phyloP scores from a whole-genome alignment of 208 protist genomes.

The Trypanosoma vivax region DNA sequence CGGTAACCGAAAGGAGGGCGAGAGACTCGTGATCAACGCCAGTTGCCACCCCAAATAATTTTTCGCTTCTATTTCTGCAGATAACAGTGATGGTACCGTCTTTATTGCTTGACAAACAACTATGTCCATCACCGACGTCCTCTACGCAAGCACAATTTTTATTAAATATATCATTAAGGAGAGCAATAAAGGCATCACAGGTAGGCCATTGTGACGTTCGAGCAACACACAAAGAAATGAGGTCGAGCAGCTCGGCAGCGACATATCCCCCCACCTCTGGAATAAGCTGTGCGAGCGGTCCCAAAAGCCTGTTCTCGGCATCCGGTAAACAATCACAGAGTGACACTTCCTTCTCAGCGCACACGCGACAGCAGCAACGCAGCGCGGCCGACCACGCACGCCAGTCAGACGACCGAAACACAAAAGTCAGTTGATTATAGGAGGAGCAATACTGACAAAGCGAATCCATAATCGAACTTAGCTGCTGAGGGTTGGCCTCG shows the following conservation, averaged over 20 bases:
- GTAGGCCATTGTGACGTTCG: background rate
- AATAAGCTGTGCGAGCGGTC: conserved; percentile 1
- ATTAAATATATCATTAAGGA: conserved; percentile 6
- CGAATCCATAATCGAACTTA: background rate
- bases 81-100: no score
- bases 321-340: conserved; percentile 13
- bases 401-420: conserved; percentile 1
- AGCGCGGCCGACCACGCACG: conserved; percentile 14
- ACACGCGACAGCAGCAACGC: conserved; percentile 24
- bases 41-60: no score
- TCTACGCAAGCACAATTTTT: background rate
- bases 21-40: no score
- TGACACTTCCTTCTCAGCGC: conserved; percentile 20
- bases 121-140: background rate
- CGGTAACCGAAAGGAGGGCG: conserved; percentile 1
- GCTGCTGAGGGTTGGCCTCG: conserved; percentile 24
- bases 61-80: no score
- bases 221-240: conserved; percentile 2
- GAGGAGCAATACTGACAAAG: conserved; percentile 9
- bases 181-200: conserved; percentile 1
- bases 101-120: no score
- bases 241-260: conserved; percentile 3
- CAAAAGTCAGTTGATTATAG: background rate
- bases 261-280: background rate
- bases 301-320: background rate